These are phyloP conservation scores for Aspergillus viridinutans DNA, from an alignment of 2,329 filamentous ascomycete genomes.

Conservation along the genomic window DNA sequence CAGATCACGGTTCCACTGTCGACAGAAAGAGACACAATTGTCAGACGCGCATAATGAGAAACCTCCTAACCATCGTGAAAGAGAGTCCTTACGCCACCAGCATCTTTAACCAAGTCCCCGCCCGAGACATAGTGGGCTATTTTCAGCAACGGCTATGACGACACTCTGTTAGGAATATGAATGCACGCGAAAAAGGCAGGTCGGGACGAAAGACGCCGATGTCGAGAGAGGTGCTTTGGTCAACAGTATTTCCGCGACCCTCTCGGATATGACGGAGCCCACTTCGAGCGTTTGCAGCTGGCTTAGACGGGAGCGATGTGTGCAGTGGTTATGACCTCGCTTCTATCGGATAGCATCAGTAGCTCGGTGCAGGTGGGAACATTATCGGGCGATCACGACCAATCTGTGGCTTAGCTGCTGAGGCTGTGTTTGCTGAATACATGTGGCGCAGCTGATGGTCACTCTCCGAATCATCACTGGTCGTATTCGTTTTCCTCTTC, in stretches of 20 bases:
- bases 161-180: background rate
- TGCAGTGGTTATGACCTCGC: background rate
- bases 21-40: slow-evolving; percentile 4
- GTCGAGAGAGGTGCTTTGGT: background rate
- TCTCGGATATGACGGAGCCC: background rate
- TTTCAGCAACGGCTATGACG: background rate
- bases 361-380: background rate
- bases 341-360: background rate
- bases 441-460: background rate
- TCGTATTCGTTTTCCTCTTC: background rate
- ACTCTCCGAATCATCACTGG: background rate
- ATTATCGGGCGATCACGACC: background rate
- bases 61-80: slow-evolving; percentile 4
- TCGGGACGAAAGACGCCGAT: background rate
- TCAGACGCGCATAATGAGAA: background rate
- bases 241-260: background rate
- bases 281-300: background rate
- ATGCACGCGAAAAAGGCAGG: background rate
- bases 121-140: slow-evolving; percentile 39
- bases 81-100: slow-evolving; percentile 55
- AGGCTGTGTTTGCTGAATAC: background rate
- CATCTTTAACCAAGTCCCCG: slow-evolving; percentile 62
- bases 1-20: slow-evolving; percentile 65
- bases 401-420: background rate
- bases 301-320: too few relatives aligned